Base-by-base conservation (phyloP, 2,329 filamentous ascomycete species). In the Hypomyces perniciosus region DNA sequence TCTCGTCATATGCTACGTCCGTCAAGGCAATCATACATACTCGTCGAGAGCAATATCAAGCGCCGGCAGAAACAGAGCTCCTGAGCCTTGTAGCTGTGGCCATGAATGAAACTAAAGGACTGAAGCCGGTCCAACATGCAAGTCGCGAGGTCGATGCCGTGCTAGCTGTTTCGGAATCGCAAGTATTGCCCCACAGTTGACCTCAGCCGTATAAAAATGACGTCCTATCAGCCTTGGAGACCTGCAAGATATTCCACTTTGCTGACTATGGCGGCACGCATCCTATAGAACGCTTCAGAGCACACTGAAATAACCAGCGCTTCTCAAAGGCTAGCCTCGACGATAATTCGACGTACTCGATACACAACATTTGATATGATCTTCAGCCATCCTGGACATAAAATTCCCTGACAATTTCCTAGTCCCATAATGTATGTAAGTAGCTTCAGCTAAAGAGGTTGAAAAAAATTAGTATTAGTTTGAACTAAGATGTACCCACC, bases 221-320 rank as follows among this genome's bases (percentile, higher is more conserved):
- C 3, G 53, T 68, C 1, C 2, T 67, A 0, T 10, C 28, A 1
- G 40, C 50, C 4, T 46, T 71, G 6, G 37, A 28, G 4, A 44
- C 12, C 1, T 67, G 63, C 54, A 55, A 58, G 6, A 64, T 73
- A 6, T 69, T 72, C 50, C 70, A 73, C 52, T 74, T 74, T 48
- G 70, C 72, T 1, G 66, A 71, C 7, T 70, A 72, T 47, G 70
- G 66, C 6, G 10, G 33, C n/a, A 39, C 45, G 27, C 8, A 39
- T 8, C 34, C 28, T 5, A 38, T 6, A 5, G 35, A 38, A 38
- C 35, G 4, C 35, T 38, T 10, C 35, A 10, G 35, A 38, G 35
- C 3, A 8, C 35, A 38, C 9, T 38, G n/a, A n/a, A n/a, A n/a
- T n/a, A n/a, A n/a, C n/a, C n/a, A n/a, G n/a, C n/a, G n/a, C n/a